Evolutionary conservation across 495 filamentous ascomycete species (phyloP).

Genomic region (Clavariopsis aquatica): DNA sequence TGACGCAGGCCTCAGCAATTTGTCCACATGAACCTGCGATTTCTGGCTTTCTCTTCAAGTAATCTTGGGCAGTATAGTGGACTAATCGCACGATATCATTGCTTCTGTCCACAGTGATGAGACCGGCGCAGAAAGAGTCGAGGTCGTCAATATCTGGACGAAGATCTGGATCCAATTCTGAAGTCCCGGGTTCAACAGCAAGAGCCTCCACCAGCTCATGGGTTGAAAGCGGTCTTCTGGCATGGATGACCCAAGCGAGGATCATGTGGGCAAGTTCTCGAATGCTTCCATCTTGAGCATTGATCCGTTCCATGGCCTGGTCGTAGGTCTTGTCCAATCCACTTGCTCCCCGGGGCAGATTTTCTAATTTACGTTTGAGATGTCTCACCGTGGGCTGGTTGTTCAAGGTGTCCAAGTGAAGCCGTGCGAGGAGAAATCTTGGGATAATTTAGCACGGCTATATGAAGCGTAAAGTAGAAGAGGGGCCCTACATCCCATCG

Average conservation of each 20-base stretch:
- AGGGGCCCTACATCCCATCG: not conserved
- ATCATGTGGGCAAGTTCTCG: slow-evolving; percentile 45
- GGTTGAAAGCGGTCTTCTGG: slow-evolving; percentile 46
- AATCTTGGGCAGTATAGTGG: slow-evolving; percentile 45
- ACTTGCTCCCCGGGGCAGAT: not conserved
- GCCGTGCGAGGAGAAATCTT: slow-evolving; percentile 24
- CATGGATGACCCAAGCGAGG: slow-evolving; percentile 52
- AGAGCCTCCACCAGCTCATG: slow-evolving; percentile 54
- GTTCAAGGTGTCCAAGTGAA: slow-evolving; percentile 13
- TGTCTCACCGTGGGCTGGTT: not conserved
- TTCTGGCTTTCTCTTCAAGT: slow-evolving; percentile 10
- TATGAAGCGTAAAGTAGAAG: not conserved
- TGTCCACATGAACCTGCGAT: too few species aligned
- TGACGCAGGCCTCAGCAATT: too few species aligned
- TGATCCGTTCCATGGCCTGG: slow-evolving; percentile 49
- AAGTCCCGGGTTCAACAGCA: slow-evolving; percentile 42
- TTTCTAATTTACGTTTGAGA: not conserved
- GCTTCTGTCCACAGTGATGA: slow-evolving; percentile 54
- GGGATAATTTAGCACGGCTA: not conserved
- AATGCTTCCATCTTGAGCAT: slow-evolving; percentile 39
- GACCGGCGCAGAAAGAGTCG: slow-evolving; percentile 52
- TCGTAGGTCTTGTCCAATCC: slow-evolving; percentile 45
- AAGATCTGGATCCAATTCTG: slow-evolving; percentile 47
- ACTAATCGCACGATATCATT: slow-evolving; percentile 54
- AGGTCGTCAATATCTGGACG: slow-evolving; percentile 47